A percentile compares a stretch with the other conserved stretches of the same genome.
These are phyloP conservation scores for Metschnikowia gruessii DNA, from an alignment of 805 yeast genomes.

Conservation along the genomic window DNA sequence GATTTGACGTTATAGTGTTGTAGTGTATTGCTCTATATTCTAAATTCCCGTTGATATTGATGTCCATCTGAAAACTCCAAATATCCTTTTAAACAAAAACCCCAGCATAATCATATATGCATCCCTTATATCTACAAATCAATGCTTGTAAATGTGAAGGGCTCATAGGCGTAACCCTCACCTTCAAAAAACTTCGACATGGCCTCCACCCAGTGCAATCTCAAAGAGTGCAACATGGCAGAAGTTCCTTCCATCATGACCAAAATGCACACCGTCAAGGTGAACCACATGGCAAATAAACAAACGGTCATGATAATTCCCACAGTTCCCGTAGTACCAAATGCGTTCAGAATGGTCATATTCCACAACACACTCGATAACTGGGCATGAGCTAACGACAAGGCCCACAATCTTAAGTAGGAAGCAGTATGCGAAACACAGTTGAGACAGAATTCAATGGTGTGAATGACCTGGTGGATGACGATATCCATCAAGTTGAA, in stretches of 20 bases:
- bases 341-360: slow-evolving; percentile 86
- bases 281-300: slow-evolving; percentile 93
- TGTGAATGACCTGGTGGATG: slow-evolving; percentile 96
- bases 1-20: no score
- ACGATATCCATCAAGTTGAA: slow-evolving; percentile 86
- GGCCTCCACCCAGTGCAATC: slow-evolving; percentile 99
- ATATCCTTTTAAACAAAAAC: no score
- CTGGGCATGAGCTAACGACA: slow-evolving; percentile 96
- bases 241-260: slow-evolving; percentile 99
- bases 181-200: slow-evolving; percentile 98
- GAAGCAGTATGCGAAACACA: slow-evolving; percentile 99
- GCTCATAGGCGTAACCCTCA: no score
- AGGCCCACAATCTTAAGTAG: slow-evolving; percentile 93
- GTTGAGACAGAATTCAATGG: slow-evolving; percentile 95
- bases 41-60: no score
- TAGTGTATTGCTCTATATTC: no score
- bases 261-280: slow-evolving; percentile 82
- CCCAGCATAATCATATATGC: no score
- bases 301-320: slow-evolving; percentile 76
- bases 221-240: slow-evolving; percentile 97
- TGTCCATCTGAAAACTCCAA: no score
- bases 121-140: no score
- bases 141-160: no score
- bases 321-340: slow-evolving; percentile 56
- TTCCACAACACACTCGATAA: slow-evolving; percentile 92